Conservation (phyloP, 352 stramenopile species). For the Pythium guiyangense region DNA sequence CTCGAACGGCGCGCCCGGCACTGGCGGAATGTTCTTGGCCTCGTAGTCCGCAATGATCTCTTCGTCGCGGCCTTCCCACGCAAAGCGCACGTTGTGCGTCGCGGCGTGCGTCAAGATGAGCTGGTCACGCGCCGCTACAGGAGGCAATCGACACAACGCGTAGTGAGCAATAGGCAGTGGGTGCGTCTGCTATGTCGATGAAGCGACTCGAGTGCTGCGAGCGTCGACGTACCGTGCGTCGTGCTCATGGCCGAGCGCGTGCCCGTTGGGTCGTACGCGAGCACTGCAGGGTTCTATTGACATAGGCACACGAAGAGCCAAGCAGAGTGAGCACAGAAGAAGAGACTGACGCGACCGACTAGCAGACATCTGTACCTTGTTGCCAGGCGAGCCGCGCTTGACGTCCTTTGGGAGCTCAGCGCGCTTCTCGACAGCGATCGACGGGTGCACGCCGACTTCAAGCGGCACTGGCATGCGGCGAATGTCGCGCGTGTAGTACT, state of each 20-base stretch:
- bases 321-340: background rate
- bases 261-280: conserved; percentile 78
- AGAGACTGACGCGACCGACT: too few species aligned
- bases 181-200: background rate
- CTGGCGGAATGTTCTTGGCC: conserved; percentile 67
- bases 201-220: too few species aligned
- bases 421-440: conserved; percentile 48
- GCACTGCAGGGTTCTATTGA: conserved; percentile 71
- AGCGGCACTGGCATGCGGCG: conserved; percentile 60
- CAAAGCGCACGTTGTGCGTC: conserved; percentile 80
- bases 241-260: conserved; percentile 86
- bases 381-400: conserved; percentile 68
- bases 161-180: too few species aligned
- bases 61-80: conserved; percentile 72
- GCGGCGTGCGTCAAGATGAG: conserved; percentile 62
- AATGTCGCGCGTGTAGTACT: conserved; percentile 89
- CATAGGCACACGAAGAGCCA: background rate
- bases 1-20: conserved; percentile 60
- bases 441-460: conserved; percentile 72
- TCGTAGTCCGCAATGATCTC: conserved; percentile 72
- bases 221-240: conserved; percentile 43
- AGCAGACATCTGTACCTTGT: conserved; percentile 40
- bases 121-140: conserved; percentile 55
- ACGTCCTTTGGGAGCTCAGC: conserved; percentile 61
- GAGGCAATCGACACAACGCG: background rate